Evolutionary conservation across 768 basidiomycete genomes (phyloP), one percentile per base, ranked within the genome.

Genomic region (Dioszegia hungarica): DNA sequence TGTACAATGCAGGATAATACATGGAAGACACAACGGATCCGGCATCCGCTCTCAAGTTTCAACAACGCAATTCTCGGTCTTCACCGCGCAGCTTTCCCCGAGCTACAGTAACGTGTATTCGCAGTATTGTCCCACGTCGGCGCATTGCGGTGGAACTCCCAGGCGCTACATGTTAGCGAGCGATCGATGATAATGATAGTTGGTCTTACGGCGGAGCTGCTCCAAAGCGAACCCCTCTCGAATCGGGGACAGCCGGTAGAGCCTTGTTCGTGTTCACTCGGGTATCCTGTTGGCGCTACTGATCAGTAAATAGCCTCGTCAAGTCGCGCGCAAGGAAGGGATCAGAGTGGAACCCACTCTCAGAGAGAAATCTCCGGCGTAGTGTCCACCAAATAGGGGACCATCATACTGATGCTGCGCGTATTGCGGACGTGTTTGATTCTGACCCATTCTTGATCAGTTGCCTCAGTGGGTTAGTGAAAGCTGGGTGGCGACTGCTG

Each of bases 141-240:
- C 22, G 61, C 52, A 27, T 68, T 43, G 17, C 51, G 48, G 28
- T 71, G 63, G 48, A 71, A 71, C 43, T 66, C 66, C 69, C 69
- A 71, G 6, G 66, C 61, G 5, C 69, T 71, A 51, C 3, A 1
- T 2, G n/a, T 48, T 27, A 54, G 41, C 36, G 4, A 12, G 9
- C 19, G 14, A 24, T 46, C n/a, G 20, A 28, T 11, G 15, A 24
- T n/a, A 20, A 38, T n/a, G 38, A 28, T 11, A 33, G 2, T n/a
- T 15, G 15, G 39, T 67, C 68, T 65, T 39, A 70, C 68, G 68
- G 68, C 39, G 68, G 68, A n/a, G 64, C 46, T 1, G 31, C 19
- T 0, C 61, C 63, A 41, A 65, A 70, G 24, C 62, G 46, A 1
- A 70, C 68, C 6, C 53, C 40, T 45, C 60, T 60, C 14, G 51